These are phyloP conservation scores for Phytopythium helicoides DNA, from an alignment of 352 stramenopile genomes.

Conservation along the genomic window DNA sequence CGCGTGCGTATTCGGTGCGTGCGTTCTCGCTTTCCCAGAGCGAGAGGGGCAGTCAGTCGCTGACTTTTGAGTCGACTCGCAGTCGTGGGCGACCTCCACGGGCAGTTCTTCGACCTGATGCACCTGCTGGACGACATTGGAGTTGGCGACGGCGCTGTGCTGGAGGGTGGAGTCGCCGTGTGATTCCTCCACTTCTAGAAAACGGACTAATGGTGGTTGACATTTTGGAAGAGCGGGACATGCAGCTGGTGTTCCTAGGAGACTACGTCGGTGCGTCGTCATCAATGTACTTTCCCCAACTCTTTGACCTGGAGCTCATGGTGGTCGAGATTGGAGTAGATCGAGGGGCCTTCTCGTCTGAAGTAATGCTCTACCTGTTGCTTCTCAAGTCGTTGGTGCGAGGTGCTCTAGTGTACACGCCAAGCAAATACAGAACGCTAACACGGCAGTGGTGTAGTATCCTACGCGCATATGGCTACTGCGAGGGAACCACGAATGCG, in stretches of 20 bases:
- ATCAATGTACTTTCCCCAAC: too few relatives aligned
- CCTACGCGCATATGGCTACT: conserved; percentile 60
- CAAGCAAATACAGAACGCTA: too few relatives aligned
- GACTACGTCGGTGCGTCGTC: conserved; percentile 62
- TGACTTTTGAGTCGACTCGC: too few relatives aligned
- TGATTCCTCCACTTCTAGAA: too few relatives aligned
- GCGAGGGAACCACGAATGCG: conserved; percentile 82
- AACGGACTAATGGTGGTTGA: too few relatives aligned
- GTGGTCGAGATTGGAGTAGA: conserved; percentile 18
- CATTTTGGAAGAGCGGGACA: conserved; percentile 44
- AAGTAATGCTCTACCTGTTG: conserved; percentile 80
- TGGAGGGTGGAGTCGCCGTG: too few relatives aligned
- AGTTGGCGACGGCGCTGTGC: conserved; percentile 8
- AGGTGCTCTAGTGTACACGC: too few relatives aligned
- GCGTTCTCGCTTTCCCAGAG: not conserved
- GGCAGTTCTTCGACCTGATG: conserved; percentile 79
- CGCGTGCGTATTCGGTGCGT: conserved; percentile 24
- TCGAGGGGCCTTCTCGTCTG: conserved; percentile 74
- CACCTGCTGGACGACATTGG: conserved; percentile 50
- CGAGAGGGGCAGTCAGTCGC: too few relatives aligned
- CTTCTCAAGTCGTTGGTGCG: conserved; percentile 57
- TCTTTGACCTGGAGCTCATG: not conserved
- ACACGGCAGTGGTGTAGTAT: conserved; percentile 33
- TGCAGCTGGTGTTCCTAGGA: conserved; percentile 68
- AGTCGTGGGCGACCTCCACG: conserved; percentile 85